Base-by-base conservation (phyloP, 1,139 yeast species). In the Zygosaccharomyces pseudobailii region DNA sequence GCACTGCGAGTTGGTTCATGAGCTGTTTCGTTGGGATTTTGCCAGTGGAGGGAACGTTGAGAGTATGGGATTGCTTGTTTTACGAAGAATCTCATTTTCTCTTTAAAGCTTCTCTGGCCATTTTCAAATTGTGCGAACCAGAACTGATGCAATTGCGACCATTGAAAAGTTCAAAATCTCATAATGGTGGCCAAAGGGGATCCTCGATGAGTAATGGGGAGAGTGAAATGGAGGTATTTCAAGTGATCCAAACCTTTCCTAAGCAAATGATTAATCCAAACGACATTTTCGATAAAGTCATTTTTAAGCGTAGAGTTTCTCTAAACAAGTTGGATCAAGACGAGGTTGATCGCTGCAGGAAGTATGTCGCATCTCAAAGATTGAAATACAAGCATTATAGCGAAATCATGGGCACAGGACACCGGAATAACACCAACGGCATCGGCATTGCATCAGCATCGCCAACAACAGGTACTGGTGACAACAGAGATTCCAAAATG, bases 1-100 rank as follows among this genome's bases (percentile, higher is more conserved):
- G 95, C 55, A 90, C 97, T 0, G 90, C 97, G 0, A 84, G 96
- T 42, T 92, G 98, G 98, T 92, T 92, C 65, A 92, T 92, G 98
- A 86, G 96, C 54, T 78, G 88, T 5, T 92, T 86, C 68, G 88
- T 90, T 35, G 96, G 96, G 0, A 79, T 82, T 1, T 68, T 92
- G 36, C 98, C 97, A 0, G 79, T 87, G 17, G 97, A 92, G 62
- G 81, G 95, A 0, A 84, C 87, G 8, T 71, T 92, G 43, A 71
- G 97, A 48, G 84, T 92, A 0, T 92, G 98, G 98, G 98, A 92
- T 66, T 87, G 94, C 44, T 69, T 92, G 47, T 90, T 95, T 74
- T 88, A 85, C 61, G 97, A 92, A 64, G 97, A 89, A 21, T 84
- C 95, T 2, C 88, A 87, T 62, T 80, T 94, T 4, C 73, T 92